Percentiles rank a stretch among this genome's conserved stretches.
These are phyloP conservation scores for Oryza glumipatula DNA, from an alignment of 176 grass and related monocot genomes.

Conservation along the genomic window DNA sequence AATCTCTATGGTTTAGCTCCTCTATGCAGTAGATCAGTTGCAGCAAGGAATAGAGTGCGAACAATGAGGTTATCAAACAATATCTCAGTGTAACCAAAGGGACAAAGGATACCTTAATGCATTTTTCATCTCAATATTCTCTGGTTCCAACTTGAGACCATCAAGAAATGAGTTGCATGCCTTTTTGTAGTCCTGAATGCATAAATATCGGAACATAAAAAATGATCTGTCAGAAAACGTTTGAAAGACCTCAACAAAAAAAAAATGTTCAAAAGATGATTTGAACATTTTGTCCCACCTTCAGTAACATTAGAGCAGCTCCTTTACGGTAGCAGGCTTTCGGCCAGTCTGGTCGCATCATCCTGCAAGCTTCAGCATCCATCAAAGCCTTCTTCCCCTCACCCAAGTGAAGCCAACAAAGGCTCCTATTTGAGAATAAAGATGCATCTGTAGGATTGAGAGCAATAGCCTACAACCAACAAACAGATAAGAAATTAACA, in stretches of 20 bases:
- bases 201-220: not conserved
- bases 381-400: conserved; percentile 21
- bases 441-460: conserved; percentile 8
- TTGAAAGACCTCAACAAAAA: too few species aligned
- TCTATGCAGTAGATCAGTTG: too few species aligned
- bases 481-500: too few species aligned
- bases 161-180: conserved; percentile 45
- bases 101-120: conserved; percentile 28
- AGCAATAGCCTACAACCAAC: too few species aligned
- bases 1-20: too few species aligned
- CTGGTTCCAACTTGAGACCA: conserved; percentile 45
- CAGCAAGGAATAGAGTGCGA: too few species aligned
- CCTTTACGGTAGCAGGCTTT: conserved; percentile 50
- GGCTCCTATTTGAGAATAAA: conserved; percentile 48
- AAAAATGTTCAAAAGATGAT: not conserved
- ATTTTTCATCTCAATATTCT: conserved; percentile 28
- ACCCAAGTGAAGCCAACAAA: conserved; percentile 49
- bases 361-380: conserved; percentile 45
- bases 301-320: conserved; percentile 52
- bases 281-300: conserved; percentile 19
- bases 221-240: not conserved
- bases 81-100: too few species aligned
- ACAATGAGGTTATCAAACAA: too few species aligned
- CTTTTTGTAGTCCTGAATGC: conserved; percentile 49
- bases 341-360: conserved; percentile 33